Conservation (phyloP, 139 green algal species). For the Micromonas pusilla region DNA sequence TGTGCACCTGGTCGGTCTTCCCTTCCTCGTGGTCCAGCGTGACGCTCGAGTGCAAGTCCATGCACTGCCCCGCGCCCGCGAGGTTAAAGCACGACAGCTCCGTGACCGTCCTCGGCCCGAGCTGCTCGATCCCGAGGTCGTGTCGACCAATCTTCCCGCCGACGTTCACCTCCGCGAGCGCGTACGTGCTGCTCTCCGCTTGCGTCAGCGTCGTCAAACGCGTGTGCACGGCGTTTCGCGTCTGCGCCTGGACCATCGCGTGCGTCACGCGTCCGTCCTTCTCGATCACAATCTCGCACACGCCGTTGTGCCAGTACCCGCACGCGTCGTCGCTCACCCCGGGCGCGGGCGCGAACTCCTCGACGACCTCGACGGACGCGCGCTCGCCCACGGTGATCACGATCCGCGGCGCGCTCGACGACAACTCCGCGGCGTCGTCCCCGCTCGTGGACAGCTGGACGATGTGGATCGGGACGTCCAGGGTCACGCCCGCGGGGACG, state of each 20-base stretch:
- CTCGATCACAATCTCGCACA: conserved; percentile 63
- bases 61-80: conserved; percentile 70
- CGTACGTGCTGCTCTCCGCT: conserved; percentile 57
- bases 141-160: conserved; percentile 72
- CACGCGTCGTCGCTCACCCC: neutral
- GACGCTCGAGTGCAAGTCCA: conserved; percentile 83
- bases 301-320: conserved; percentile 50
- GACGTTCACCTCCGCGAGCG: conserved; percentile 60
- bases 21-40: conserved; percentile 38
- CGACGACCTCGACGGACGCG: conserved; percentile 51
- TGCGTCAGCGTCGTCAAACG: conserved; percentile 50
- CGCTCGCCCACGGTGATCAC: neutral
- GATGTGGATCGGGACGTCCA: conserved; percentile 60
- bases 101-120: conserved; percentile 50
- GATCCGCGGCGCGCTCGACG: conserved; percentile 9
- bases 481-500: conserved; percentile 39
- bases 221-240: neutral
- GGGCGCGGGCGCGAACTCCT: conserved; percentile 56
- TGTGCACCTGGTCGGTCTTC: conserved; percentile 84
- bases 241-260: conserved; percentile 38
- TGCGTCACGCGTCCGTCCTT: conserved; percentile 56
- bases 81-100: conserved; percentile 71
- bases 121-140: conserved; percentile 74
- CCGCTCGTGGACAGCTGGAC: conserved; percentile 48
- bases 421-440: neutral